A percentile compares a stretch with the other conserved stretches of the same genome.
Conservation (phyloP, 768 basidiomycete genomes). For the Leccinellum rugosiceps region DNA sequence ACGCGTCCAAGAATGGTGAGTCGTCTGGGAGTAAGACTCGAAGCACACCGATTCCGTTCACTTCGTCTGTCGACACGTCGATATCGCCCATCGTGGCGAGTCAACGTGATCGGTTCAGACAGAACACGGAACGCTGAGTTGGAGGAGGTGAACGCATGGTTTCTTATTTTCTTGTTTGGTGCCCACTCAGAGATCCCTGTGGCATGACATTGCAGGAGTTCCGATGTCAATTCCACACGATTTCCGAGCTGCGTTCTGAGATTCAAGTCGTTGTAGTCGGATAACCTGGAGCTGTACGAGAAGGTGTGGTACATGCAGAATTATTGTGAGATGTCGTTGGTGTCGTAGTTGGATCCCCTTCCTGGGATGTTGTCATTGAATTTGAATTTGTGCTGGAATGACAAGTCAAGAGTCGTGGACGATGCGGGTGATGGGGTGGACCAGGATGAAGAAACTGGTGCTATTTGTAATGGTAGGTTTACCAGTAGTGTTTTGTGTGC, state of each 20-base stretch:
- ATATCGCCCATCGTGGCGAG: too few species aligned
- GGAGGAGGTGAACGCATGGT: slow-evolving; percentile 69
- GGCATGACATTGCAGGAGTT: slow-evolving; percentile 67
- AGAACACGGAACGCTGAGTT: slow-evolving; percentile 94
- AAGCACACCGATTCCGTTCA: too few species aligned
- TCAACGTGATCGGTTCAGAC: too few species aligned
- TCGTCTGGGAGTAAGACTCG: too few species aligned
- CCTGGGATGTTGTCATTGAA: slow-evolving; percentile 36
- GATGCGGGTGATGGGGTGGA: slow-evolving; percentile 27
- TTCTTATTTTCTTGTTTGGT: not conserved
- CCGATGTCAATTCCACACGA: slow-evolving; percentile 90
- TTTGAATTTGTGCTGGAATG: not conserved
- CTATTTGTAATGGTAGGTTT: too few species aligned
- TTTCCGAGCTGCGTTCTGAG: slow-evolving; percentile 90
- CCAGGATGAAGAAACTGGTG: slow-evolving; percentile 37
- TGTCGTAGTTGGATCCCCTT: slow-evolving; percentile 67
- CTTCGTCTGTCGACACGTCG: too few species aligned
- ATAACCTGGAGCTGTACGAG: slow-evolving; percentile 97
- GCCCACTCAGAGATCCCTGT: not conserved
- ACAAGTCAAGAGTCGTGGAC: slow-evolving; percentile 1
- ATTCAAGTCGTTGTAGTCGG: slow-evolving; percentile 88
- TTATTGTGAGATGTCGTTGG: slow-evolving; percentile 74
- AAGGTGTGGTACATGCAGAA: slow-evolving; percentile 99
- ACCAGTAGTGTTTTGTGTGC: too few species aligned
- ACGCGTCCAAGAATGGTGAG: too few species aligned